Conservation (phyloP, 2,329 filamentous ascomycete species). For the Scedosporium minutisporum region DNA sequence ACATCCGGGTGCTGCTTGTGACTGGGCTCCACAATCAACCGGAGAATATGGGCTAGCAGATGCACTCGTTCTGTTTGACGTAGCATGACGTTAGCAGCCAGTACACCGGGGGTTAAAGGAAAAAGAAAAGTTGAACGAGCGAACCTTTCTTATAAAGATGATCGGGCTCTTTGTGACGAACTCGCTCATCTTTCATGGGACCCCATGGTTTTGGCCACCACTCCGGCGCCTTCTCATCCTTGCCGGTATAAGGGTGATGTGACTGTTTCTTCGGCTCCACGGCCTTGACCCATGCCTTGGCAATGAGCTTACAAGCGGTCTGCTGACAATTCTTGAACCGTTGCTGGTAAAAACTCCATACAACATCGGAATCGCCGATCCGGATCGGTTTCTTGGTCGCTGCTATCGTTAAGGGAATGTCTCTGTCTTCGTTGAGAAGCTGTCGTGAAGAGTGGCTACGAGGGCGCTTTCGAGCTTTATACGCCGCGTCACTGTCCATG, state of each 20-base stretch:
- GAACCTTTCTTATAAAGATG: conserved; percentile 60
- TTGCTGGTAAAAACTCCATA: conserved; percentile 51
- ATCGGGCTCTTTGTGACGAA: conserved; percentile 64
- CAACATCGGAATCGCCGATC: conserved; percentile 42
- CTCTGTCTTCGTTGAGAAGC: conserved; percentile 28
- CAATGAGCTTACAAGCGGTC: conserved; percentile 60
- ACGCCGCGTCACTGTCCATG: conserved; percentile 7
- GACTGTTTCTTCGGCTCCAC: conserved; percentile 72
- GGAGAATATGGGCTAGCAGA: conserved; percentile 50
- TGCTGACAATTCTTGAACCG: conserved; percentile 61
- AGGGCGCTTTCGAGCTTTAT: conserved; percentile 27
- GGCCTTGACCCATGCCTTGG: conserved; percentile 66
- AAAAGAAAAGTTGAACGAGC: conserved; percentile 9
- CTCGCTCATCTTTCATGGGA: conserved; percentile 38
- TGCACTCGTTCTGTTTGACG: conserved; percentile 43
- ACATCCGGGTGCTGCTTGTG: conserved; percentile 41
- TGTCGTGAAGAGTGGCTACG: conserved; percentile 23
- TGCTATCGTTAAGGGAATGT: conserved; percentile 25
- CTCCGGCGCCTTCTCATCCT: conserved; percentile 49
- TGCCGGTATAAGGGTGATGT: conserved; percentile 61
- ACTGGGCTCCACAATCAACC: conserved; percentile 42
- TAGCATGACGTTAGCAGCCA: conserved; percentile 8
- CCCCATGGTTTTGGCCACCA: conserved; percentile 58
- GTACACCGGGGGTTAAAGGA: not conserved
- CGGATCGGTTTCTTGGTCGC: conserved; percentile 34